Percentiles rank a stretch among this genome's conserved stretches.
phyloP scores from a whole-genome alignment of 1,139 yeast genomes.

The Hyphopichia fennica region DNA sequence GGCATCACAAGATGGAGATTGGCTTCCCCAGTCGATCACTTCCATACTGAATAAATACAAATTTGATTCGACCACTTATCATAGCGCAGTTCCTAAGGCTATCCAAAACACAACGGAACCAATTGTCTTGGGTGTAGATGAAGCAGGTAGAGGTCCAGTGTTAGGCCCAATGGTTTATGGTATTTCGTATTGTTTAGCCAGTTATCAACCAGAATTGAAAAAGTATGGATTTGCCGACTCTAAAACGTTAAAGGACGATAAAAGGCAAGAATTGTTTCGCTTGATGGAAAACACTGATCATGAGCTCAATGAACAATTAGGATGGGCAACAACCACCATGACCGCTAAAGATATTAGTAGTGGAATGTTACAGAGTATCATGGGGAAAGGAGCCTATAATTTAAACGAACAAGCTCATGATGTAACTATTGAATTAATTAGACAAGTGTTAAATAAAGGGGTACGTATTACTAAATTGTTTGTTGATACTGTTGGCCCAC shows the following conservation, averaged over 20 bases:
- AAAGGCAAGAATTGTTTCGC: slow-evolving; percentile 61
- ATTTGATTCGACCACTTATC: slow-evolving; percentile 37
- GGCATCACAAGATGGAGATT: slow-evolving; percentile 7
- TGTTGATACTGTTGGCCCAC: slow-evolving; percentile 98
- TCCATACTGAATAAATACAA: slow-evolving; percentile 21
- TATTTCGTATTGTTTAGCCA: slow-evolving; percentile 67
- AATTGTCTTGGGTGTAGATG: slow-evolving; percentile 84
- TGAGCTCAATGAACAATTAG: slow-evolving; percentile 59
- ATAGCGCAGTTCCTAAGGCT: slow-evolving; percentile 29
- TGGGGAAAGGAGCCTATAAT: slow-evolving; percentile 63
- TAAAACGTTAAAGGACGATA: slow-evolving; percentile 74
- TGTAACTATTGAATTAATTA: slow-evolving; percentile 79
- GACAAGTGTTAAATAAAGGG: slow-evolving; percentile 55
- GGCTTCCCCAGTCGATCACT: slow-evolving; percentile 37
- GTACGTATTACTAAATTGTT: slow-evolving; percentile 68
- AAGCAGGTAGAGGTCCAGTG: slow-evolving; percentile 98
- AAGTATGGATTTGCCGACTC: slow-evolving; percentile 89
- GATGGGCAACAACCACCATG: slow-evolving; percentile 86
- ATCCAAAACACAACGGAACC: slow-evolving; percentile 18
- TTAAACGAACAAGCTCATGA: slow-evolving; percentile 96
- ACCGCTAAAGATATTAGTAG: slow-evolving; percentile 85
- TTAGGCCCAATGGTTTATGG: slow-evolving; percentile 98
- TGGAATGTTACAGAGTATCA: slow-evolving; percentile 73
- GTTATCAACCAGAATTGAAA: slow-evolving; percentile 52
- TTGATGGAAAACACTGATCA: slow-evolving; percentile 49